Base-by-base conservation (phyloP, 1,284 basidiomycete species). In the Naganishia cerealis region DNA sequence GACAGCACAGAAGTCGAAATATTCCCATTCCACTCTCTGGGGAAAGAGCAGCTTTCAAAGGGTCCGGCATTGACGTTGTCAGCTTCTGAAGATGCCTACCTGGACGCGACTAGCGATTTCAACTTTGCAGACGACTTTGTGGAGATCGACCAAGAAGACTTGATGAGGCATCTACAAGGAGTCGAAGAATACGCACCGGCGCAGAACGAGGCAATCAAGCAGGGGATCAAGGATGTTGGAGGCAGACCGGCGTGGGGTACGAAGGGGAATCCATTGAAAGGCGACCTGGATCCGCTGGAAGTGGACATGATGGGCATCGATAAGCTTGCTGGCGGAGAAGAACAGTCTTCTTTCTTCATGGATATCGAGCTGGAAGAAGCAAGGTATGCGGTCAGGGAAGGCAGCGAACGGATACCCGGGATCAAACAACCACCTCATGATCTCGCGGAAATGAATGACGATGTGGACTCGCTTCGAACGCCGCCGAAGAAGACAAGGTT, bases 221-320 rank as follows among this genome's bases (percentile, higher is more conserved):
- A 18, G 2, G 38, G n/a, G 9, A 42, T 63, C 12, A 36, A 53
- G 18, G 50, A 63, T 8, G 50, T 63, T 15, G 3, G 39, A 1
- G 61, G 61, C 9, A 52, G 40, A 26, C 7, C 38, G 26, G 50
- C 48, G 15, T 21, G 61, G 4, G 61, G 61, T 13, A 63, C 61
- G 8, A 54, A 54, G 12, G 18, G 18, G 5, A 54, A 63, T 52
- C 61, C 61, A 13, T 15, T 42, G 5, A 63, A 54, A 29, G 61
- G 50, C 18, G 38, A 54, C 36, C 18, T 39, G 10, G 61, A 63
- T 54, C 61, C 61, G 38, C 7, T 54, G n/a, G 61, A 63, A 9
- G 43, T 63, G 9, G 38, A 40, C 9, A 18, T 21, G 7, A 63
- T 54, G 61, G 36, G 21, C 0, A 16, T 42, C 8, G 50, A 63